These are phyloP conservation scores for Podospora comata DNA, from an alignment of 495 filamentous ascomycete species.

Conservation along the genomic window DNA sequence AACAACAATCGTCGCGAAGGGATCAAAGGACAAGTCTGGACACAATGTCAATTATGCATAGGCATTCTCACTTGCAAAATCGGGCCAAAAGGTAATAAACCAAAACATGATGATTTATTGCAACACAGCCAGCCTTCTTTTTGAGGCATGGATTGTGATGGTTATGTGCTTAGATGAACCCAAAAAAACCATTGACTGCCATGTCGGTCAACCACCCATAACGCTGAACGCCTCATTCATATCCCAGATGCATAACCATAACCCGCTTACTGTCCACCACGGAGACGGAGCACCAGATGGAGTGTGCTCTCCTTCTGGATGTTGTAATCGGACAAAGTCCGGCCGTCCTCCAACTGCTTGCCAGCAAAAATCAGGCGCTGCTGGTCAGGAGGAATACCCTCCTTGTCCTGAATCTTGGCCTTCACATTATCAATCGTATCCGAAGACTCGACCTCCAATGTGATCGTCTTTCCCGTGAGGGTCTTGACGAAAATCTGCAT, in stretches of 20 bases:
- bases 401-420: conserved; percentile 90
- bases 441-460: conserved; percentile 80
- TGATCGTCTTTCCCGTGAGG: conserved; percentile 89
- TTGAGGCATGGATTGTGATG: neutral
- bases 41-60: too few relatives aligned
- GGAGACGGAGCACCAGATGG: conserved; percentile 82
- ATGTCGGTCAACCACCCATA: neutral
- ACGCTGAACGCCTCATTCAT: conserved; percentile 19
- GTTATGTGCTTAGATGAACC: conserved; percentile 11
- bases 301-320: conserved; percentile 92
- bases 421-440: conserved; percentile 95
- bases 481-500: conserved; percentile 98
- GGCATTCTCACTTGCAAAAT: too few relatives aligned
- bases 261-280: conserved; percentile 67
- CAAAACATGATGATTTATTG: neutral
- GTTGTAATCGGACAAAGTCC: conserved; percentile 84
- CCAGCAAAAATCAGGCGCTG: conserved; percentile 88
- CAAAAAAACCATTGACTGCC: conserved; percentile 12
- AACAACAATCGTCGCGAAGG: too few relatives aligned
- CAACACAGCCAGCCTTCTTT: neutral
- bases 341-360: conserved; percentile 85
- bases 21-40: too few relatives aligned
- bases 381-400: conserved; percentile 86
- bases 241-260: conserved; percentile 15
- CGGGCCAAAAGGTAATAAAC: neutral